Evolutionary conservation across 2,329 filamentous ascomycete genomes (phyloP), one percentile per base, ranked within the genome.

Genomic region (Penicillium thymicola): DNA sequence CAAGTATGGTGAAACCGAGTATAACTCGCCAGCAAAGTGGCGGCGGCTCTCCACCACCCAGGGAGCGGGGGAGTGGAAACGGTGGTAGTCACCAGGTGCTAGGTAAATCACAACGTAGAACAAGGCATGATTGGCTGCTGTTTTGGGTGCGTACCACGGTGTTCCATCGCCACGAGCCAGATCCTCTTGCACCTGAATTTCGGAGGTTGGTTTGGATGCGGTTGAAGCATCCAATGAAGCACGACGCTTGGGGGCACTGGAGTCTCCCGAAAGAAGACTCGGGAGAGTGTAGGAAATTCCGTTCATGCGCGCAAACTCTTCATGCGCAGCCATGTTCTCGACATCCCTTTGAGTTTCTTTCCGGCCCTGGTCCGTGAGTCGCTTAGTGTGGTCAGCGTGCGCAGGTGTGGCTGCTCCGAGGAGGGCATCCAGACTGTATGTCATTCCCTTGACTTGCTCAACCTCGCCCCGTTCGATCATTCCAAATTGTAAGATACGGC

Each of bases 361-460:
- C 21, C 60, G 54, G 49, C 71, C 68, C 51, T 71, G 64, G 54
- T 71, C 75, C 53, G 41, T 59, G 45, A 74, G 67, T 60, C 62
- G 72, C 64, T 69, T 70, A 28, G 67, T 74, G 62, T 67, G 75
- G 62, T 75, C 73, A 13, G 74, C 69, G 28, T 75, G 67, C 10
- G 70, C 68, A 55, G 55, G 82, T 71, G 66, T 87, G 74, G 75
- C 84, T 62, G 72, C 74, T 63, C 94, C 94, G 2, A 99, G 82
- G 2, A 99, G 82, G 8, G 94, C 92, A 71, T 99, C 94, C 53
- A 99, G 84, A 64, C 88, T 96, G 76, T 99, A 99, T 0, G 94
- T 99, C 82, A 99, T 94, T 58, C 94, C 94, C 77, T 99, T 99
- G 62, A 99, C 93, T 77, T 99, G 94, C 74, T 99, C 94, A 42